Base-by-base conservation (phyloP, 257 asterid genomes). In the Nicotiana sylvestris region DNA sequence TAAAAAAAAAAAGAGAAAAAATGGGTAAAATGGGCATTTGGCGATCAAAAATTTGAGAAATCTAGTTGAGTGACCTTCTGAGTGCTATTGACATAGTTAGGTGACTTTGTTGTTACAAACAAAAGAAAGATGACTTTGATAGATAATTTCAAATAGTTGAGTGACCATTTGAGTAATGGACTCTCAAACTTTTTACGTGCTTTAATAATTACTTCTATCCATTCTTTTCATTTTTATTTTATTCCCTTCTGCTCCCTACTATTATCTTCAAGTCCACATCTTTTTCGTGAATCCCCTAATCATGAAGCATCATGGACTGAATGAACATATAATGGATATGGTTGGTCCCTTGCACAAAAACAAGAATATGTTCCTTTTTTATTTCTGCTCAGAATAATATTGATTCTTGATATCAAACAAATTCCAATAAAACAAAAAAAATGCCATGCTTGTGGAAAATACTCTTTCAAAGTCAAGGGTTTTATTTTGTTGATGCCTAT, bases 261-360 rank as follows among this genome's bases (percentile, higher is more conserved):
- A 27, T 49, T 49, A 46, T 74, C 62, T 39, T 69, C 33, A 69
- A 37, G 32, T 37, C 77, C 33, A 69, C 37, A 69, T 57, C 62
- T 57, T 57, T 16, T 57, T 57, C 32, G 16, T 27, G 74, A 2
- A 66, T 27, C n/a, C 62, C n/a, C 13, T 5, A 76, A 4, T 43
- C 29, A 27, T 2, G 43, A 76, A 56, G 7, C 27, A 49, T 51
- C 27, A 1, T 57, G 21, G 29, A 1, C 35, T 17, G 55, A 78
- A 32, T 56, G 81, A 78, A 78, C 32, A 78, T 78, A 9, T 9
- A 25, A 72, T 17, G 25, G 53, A 60, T 61, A 62, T 76, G 46
- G 64, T 62, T 76, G 82, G 35, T 51, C 85, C 82, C 65, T 76
- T 46, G 27, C 57, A 82, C 57, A 32, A 80, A 39, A 37, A 13